These are phyloP conservation scores for Massariosphaeria phaeospora DNA, from an alignment of 495 filamentous ascomycete genomes.

Conservation along the genomic window DNA sequence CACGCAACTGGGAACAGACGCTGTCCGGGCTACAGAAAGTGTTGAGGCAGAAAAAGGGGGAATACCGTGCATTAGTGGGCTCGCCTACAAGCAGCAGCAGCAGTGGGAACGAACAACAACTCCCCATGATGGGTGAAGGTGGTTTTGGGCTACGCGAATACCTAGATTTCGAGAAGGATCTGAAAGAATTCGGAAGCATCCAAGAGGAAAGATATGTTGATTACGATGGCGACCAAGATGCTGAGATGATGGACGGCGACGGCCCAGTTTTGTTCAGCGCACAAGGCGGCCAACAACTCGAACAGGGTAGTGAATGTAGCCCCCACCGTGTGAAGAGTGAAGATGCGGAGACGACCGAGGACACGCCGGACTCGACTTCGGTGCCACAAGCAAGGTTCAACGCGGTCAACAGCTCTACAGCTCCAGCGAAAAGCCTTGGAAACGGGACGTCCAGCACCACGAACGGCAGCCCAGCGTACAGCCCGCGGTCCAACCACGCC, in stretches of 20 bases:
- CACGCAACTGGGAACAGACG: constrained; percentile 57
- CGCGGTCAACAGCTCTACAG: constrained; percentile 32
- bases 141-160: constrained; percentile 71
- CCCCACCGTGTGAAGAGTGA: constrained; percentile 30
- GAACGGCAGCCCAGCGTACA: constrained; percentile 2
- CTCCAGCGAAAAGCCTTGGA: constrained; percentile 4
- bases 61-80: neutral
- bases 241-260: constrained; percentile 34
- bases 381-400: constrained; percentile 32
- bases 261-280: neutral
- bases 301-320: constrained; percentile 28
- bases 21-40: neutral
- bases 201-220: no score
- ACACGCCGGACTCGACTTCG: constrained; percentile 20
- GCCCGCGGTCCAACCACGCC: neutral
- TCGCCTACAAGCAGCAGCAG: constrained; percentile 16
- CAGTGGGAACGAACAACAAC: constrained; percentile 24
- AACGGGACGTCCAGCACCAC: constrained; percentile 9
- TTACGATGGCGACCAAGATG: constrained; percentile 41
- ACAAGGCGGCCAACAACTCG: constrained; percentile 13
- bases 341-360: constrained; percentile 15
- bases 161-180: constrained; percentile 52
- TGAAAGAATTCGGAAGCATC: constrained; percentile 54
- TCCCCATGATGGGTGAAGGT: constrained; percentile 49
- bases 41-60: neutral